Conservation (phyloP, 1,139 yeast genomes). For the Geotrichum cucujoidarum region DNA sequence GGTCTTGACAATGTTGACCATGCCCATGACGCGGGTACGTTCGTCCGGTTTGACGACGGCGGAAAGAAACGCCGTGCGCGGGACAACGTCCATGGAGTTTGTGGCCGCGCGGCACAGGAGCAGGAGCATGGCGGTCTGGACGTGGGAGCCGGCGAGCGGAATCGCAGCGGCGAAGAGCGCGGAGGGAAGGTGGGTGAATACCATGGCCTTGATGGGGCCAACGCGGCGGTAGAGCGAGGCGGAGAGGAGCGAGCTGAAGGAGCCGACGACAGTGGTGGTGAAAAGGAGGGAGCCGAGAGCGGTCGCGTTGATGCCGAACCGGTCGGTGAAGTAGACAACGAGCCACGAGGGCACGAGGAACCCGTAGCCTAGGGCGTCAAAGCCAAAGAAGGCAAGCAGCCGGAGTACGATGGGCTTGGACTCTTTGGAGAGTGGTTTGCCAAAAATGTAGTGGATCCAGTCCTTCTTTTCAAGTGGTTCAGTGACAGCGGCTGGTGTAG, state of each 20-base stretch:
- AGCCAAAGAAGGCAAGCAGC: constrained; percentile 52
- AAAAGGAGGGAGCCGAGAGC: constrained; percentile 53
- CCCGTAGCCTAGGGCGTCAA: constrained; percentile 83
- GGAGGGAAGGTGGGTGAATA: constrained; percentile 75
- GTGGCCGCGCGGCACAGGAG: constrained; percentile 51
- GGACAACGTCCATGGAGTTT: constrained; percentile 84
- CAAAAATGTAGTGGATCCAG: constrained; percentile 17
- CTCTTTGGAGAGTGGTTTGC: constrained; percentile 20
- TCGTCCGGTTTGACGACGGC: constrained; percentile 60
- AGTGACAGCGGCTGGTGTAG: not conserved
- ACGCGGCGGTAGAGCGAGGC: constrained; percentile 60
- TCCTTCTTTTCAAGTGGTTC: not conserved
- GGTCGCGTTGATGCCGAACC: constrained; percentile 32
- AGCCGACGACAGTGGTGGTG: constrained; percentile 53
- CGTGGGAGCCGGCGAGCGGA: constrained; percentile 38
- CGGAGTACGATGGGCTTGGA: constrained; percentile 31
- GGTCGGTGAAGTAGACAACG: constrained; percentile 59
- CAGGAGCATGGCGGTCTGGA: constrained; percentile 35
- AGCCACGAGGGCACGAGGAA: constrained; percentile 88
- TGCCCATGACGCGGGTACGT: constrained; percentile 72
- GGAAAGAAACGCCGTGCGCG: constrained; percentile 74
- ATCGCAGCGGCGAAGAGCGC: constrained; percentile 58
- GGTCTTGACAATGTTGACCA: constrained; percentile 81
- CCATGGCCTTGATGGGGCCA: constrained; percentile 77
- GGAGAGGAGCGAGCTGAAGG: constrained; percentile 63